Evolutionary conservation across 2,329 filamentous ascomycete species (phyloP).

Genomic region (Talaromyces sp.): DNA sequence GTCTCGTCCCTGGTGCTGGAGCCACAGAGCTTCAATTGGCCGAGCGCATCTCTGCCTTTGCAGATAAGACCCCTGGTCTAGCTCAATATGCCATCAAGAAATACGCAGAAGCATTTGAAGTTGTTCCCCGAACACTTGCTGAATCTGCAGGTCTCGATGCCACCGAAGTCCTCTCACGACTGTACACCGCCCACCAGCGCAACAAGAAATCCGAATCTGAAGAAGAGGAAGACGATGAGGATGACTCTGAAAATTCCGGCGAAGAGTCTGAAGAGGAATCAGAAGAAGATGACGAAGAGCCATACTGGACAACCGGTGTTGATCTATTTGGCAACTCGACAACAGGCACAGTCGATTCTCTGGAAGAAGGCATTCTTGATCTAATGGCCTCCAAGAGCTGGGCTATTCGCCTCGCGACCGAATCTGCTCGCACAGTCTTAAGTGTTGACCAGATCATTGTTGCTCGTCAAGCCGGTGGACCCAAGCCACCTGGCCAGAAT

Average conservation of each 20-base stretch:
- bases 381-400: slow-evolving; percentile 88
- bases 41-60: slow-evolving; percentile 83
- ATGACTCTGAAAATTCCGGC: slow-evolving; percentile 17
- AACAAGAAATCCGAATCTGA: slow-evolving; percentile 25
- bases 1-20: slow-evolving; percentile 88
- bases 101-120: slow-evolving; percentile 95
- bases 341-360: slow-evolving; percentile 78
- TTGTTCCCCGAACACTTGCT: slow-evolving; percentile 87
- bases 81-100: slow-evolving; percentile 97
- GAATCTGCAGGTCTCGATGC: slow-evolving; percentile 95
- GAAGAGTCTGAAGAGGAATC: slow-evolving; percentile 33
- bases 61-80: slow-evolving; percentile 87
- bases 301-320: slow-evolving; percentile 86
- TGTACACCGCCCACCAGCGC: slow-evolving; percentile 86
- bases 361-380: slow-evolving; percentile 85
- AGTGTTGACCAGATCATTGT: slow-evolving; percentile 99
- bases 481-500: slow-evolving; percentile 93
- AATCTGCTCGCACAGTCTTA: slow-evolving; percentile 87
- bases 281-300: slow-evolving; percentile 56
- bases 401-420: slow-evolving; percentile 95
- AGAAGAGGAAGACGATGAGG: slow-evolving; percentile 21
- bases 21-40: slow-evolving; percentile 92
- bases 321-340: slow-evolving; percentile 86
- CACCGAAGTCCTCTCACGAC: slow-evolving; percentile 86
- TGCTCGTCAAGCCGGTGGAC: slow-evolving; percentile 91